phyloP scores from a whole-genome alignment of 2,329 filamentous ascomycete genomes.

The Cytospora piceicola region DNA sequence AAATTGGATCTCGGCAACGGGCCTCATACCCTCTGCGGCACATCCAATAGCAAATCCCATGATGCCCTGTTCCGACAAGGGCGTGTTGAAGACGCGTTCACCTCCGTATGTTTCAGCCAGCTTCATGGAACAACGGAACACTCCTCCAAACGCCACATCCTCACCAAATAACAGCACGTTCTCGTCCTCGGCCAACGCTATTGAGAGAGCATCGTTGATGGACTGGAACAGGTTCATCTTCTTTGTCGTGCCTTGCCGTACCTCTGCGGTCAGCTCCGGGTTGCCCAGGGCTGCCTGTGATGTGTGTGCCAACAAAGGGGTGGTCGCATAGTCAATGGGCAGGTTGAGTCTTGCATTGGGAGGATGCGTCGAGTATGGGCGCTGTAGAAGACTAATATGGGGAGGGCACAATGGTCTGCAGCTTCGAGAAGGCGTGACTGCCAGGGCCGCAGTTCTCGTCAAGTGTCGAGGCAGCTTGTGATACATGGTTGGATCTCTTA shows the following conservation, averaged over 20 bases:
- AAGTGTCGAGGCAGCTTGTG: conserved; percentile 19
- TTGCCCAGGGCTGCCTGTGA: conserved; percentile 72
- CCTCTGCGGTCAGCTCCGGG: conserved; percentile 69
- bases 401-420: conserved; percentile 29
- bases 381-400: conserved; percentile 30
- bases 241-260: conserved; percentile 72
- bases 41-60: conserved; percentile 71
- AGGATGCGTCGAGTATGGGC: conserved; percentile 58
- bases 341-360: conserved; percentile 74
- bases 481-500: conserved; percentile 8
- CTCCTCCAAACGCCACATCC: conserved; percentile 87
- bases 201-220: conserved; percentile 86
- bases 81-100: conserved; percentile 72
- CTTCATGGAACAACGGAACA: conserved; percentile 71
- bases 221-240: conserved; percentile 94
- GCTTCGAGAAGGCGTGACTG: conserved; percentile 22
- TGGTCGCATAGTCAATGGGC: conserved; percentile 84
- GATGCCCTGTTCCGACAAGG: conserved; percentile 70
- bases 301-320: conserved; percentile 79
- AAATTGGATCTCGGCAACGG: conserved; percentile 75
- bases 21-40: conserved; percentile 68
- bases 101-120: conserved; percentile 69
- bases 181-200: conserved; percentile 81
- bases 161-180: conserved; percentile 92
- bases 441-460: conserved; percentile 27